Evolutionary conservation across 345 rosid genomes (phyloP).

Genomic region (Rhizophora mangle): DNA sequence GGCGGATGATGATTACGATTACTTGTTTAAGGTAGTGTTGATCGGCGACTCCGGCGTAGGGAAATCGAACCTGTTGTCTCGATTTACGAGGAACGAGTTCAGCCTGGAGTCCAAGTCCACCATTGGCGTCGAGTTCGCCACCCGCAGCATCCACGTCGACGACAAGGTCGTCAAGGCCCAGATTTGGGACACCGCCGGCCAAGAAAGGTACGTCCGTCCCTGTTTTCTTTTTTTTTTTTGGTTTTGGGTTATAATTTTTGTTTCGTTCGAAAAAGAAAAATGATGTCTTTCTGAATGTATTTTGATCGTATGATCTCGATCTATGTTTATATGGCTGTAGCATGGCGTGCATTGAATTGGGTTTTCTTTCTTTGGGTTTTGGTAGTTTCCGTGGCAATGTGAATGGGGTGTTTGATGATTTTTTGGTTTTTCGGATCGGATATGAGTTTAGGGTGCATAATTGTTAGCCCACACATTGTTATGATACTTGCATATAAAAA

Average conservation of each 20-base stretch:
- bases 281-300: neutral
- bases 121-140: constrained; percentile 35
- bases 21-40: constrained; percentile 35
- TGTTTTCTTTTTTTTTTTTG: neutral
- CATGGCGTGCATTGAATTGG: neutral
- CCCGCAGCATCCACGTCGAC: constrained; percentile 32
- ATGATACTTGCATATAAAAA: too few relatives aligned
- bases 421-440: neutral
- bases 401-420: neutral
- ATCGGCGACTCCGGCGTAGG: constrained; percentile 36
- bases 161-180: constrained; percentile 36
- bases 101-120: constrained; percentile 36
- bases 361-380: neutral
- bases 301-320: neutral
- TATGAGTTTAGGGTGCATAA: neutral
- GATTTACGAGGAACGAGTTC: constrained; percentile 32
- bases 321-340: neutral
- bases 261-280: neutral
- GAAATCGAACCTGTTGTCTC: constrained; percentile 29
- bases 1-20: constrained; percentile 34
- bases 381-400: neutral
- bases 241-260: too few relatives aligned
- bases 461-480: neutral
- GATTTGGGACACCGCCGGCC: constrained; percentile 39
- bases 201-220: constrained; percentile 19